These are phyloP conservation scores for Aphanomyces stellatus DNA, from an alignment of 352 stramenopile species.

Conservation along the genomic window DNA sequence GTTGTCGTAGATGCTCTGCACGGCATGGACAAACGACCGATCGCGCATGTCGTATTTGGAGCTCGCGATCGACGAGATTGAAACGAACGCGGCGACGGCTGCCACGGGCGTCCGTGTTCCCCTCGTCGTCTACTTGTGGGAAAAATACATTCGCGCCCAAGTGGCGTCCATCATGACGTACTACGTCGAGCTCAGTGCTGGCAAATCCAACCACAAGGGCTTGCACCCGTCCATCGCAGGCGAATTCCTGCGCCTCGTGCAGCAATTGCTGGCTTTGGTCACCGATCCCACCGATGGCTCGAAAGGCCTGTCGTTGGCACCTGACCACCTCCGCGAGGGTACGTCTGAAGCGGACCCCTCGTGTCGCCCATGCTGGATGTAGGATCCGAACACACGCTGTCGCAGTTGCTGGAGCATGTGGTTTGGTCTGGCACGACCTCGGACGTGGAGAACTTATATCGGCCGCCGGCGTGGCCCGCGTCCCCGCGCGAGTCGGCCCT, in stretches of 20 bases:
- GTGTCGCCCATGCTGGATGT: no score
- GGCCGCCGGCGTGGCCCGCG: conserved; percentile 46
- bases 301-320: neutral
- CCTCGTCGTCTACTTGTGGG: conserved; percentile 69
- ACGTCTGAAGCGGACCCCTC: no score
- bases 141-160: conserved; percentile 71
- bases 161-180: conserved; percentile 73
- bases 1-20: conserved; percentile 33
- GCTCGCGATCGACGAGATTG: conserved; percentile 55
- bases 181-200: conserved; percentile 68
- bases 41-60: conserved; percentile 80
- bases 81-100: conserved; percentile 27
- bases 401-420: conserved; percentile 32
- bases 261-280: conserved; percentile 43
- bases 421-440: conserved; percentile 44
- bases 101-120: conserved; percentile 36
- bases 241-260: conserved; percentile 72
- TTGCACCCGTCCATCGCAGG: conserved; percentile 67
- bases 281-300: neutral
- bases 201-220: conserved; percentile 52
- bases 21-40: conserved; percentile 71
- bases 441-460: conserved; percentile 40
- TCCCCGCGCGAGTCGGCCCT: conserved; percentile 38
- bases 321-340: neutral
- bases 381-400: no score